Evolutionary conservation across 2,329 filamentous ascomycete genomes (phyloP).

Genomic region (Zymoseptoria tritici): DNA sequence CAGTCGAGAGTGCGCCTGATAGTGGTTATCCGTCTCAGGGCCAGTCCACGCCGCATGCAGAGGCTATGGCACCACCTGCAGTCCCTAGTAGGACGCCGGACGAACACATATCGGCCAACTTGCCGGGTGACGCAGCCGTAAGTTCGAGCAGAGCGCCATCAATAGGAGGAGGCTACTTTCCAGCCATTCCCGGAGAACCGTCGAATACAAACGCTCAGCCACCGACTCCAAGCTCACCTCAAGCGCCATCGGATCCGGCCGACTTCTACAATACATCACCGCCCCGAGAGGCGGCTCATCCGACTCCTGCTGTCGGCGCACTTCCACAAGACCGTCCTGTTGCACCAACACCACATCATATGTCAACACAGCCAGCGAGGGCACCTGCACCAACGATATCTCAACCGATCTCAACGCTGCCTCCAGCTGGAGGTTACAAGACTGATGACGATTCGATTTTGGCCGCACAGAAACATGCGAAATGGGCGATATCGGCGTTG

Average conservation of each 20-base stretch:
- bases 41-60: slow-evolving; percentile 18
- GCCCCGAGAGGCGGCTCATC: slow-evolving; percentile 7
- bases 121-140: slow-evolving; percentile 41
- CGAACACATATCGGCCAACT: slow-evolving; percentile 35
- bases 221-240: slow-evolving; percentile 4
- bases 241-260: slow-evolving; percentile 10
- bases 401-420: slow-evolving; percentile 3
- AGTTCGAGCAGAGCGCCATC: slow-evolving; percentile 37
- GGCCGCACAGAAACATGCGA: slow-evolving; percentile 87
- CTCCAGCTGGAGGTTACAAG: slow-evolving; percentile 38
- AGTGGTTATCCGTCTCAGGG: slow-evolving; percentile 42
- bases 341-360: slow-evolving; percentile 9
- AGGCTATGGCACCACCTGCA: slow-evolving; percentile 37
- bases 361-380: slow-evolving; percentile 15
- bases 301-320: slow-evolving; percentile 7
- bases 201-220: slow-evolving; percentile 11
- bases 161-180: slow-evolving; percentile 53
- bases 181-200: slow-evolving; percentile 40
- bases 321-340: slow-evolving; percentile 5
- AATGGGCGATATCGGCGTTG: slow-evolving; percentile 91
- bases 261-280: slow-evolving; percentile 16
- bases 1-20: slow-evolving; percentile 55
- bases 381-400: slow-evolving; percentile 7
- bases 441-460: slow-evolving; percentile 64
- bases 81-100: slow-evolving; percentile 24